These are phyloP conservation scores for Leccinum fuscescens DNA, from an alignment of 1,284 basidiomycete species.

Conservation along the genomic window DNA sequence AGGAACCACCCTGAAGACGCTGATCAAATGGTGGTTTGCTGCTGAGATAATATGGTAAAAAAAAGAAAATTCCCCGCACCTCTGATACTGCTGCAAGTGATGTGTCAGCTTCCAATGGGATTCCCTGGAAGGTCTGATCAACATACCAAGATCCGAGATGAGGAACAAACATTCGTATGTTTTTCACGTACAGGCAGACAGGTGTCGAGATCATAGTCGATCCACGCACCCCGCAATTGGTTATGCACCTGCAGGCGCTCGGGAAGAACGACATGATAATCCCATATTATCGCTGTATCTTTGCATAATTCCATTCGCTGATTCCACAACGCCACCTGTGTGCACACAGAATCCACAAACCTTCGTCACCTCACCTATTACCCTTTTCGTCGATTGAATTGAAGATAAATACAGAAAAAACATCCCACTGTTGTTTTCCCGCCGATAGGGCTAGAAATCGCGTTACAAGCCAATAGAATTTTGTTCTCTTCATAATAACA, in stretches of 20 bases:
- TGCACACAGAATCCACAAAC: background rate
- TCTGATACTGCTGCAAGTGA: constrained; percentile 40
- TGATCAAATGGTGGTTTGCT: constrained; percentile 23
- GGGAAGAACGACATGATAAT: constrained; percentile 67
- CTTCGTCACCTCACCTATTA: constrained; percentile 24
- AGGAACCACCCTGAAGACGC: constrained; percentile 55
- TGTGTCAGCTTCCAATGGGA: constrained; percentile 38
- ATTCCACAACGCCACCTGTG: constrained; percentile 63
- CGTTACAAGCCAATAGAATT: constrained; percentile 53
- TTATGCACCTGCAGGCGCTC: constrained; percentile 18
- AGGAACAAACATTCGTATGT: constrained; percentile 1
- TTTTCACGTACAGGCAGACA: constrained; percentile 40
- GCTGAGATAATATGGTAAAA: constrained; percentile 8
- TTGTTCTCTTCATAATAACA: constrained; percentile 69
- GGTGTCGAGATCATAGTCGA: constrained; percentile 72
- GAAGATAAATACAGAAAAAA: constrained; percentile 64
- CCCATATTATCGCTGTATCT: constrained; percentile 58
- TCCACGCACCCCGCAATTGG: constrained; percentile 38
- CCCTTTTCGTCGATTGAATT: constrained; percentile 51
- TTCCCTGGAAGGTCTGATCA: constrained; percentile 38
- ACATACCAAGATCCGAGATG: constrained; percentile 42
- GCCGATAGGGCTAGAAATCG: constrained; percentile 37
- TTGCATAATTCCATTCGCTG: constrained; percentile 46
- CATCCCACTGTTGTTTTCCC: constrained; percentile 42
- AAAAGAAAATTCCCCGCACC: constrained; percentile 34